Percentiles rank a stretch among this genome's conserved stretches.
Conservation (phyloP, 257 asterid species). For the Henckelia pumila region DNA sequence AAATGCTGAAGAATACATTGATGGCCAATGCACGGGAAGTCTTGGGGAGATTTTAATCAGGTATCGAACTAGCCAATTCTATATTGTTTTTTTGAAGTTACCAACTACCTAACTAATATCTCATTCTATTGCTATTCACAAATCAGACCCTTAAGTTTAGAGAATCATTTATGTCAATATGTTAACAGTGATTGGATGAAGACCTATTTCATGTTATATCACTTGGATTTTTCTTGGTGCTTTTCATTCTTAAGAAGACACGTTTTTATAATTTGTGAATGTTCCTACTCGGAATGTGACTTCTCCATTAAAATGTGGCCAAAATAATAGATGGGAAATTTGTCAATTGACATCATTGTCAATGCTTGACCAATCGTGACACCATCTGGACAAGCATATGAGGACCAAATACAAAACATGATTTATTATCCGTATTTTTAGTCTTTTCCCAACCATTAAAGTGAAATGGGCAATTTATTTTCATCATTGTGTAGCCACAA, state of each 20-base stretch:
- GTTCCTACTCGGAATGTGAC: background rate
- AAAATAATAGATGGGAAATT: too few species aligned
- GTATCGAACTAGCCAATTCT: slow-evolving; percentile 22
- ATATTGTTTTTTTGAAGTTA: background rate
- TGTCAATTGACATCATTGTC: background rate
- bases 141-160: background rate
- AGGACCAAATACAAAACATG: background rate
- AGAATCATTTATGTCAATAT: background rate
- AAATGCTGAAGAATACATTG: slow-evolving; percentile 84
- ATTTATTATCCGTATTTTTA: too few species aligned
- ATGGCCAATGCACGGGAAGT: slow-evolving; percentile 80
- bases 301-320: background rate
- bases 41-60: slow-evolving; percentile 92
- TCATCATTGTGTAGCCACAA: background rate
- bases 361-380: background rate
- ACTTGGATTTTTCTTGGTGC: background rate
- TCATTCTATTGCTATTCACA: background rate
- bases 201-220: background rate
- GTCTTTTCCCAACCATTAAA: background rate
- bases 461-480: background rate
- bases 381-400: background rate
- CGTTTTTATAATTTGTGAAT: background rate
- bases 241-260: background rate
- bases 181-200: background rate
- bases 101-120: background rate